Evolutionary conservation across 1,284 basidiomycete species (phyloP), one percentile per base, ranked within the genome.

Genomic region (Sporisorium scitamineum): DNA sequence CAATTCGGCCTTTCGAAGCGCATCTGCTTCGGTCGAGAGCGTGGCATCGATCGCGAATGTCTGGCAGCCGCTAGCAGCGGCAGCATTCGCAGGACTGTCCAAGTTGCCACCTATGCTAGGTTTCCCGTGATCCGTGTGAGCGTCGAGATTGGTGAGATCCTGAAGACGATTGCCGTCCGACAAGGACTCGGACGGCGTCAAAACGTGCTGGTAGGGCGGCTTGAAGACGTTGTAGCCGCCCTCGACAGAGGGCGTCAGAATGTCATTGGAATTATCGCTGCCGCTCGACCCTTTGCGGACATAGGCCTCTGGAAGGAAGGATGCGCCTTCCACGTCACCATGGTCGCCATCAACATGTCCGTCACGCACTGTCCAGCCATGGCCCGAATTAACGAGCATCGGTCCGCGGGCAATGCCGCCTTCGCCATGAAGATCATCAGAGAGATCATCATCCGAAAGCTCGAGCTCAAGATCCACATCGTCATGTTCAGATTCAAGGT

Each of bases 221-320:
- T 81, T 81, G 74, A 71, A 80, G 27, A 81, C 69, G 42, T 81
- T 81, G 70, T 81, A 80, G 53, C 80, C 80, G 10, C 80, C 79
- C 55, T 81, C 80, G 6, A 81, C 80, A 5, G 79, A 81, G 3
- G 80, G 79, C 11, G 80, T 81, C n/a, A 79, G 62, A 29, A 71
- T 59, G 54, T 72, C 76, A 26, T 76, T 56, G 8, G 69, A 74
- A 32, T 70, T 68, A 22, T 56, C 55, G 53, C 73, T 70, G 5
- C 55, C 61, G 18, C 56, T 65, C 32, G 70, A 75, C 1, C 51
- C 62, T 37, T 76, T 76, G n/a, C 61, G 72, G 9, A 39, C 41
- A 32, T 56, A 62, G 2, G 66, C 50, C 45, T 72, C 70, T 0
- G 75, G 70, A 18, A 72, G 59, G 47, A 56, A 72, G 20, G 56